Base-by-base conservation (phyloP, 805 yeast species). In the Starmerella roubikii region DNA sequence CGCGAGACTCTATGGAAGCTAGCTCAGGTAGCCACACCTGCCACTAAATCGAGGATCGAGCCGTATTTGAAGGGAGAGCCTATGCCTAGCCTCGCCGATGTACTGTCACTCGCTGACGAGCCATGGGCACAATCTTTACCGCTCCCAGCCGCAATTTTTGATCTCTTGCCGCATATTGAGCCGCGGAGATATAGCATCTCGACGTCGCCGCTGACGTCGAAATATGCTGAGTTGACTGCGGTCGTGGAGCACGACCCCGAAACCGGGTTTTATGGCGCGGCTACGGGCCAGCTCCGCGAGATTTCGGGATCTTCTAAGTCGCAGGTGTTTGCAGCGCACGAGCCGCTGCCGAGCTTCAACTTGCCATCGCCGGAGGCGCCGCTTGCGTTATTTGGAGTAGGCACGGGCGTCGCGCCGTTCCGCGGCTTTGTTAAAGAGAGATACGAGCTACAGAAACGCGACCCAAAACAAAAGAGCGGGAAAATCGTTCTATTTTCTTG, bases 381-480 rank as follows among this genome's bases (percentile, higher is more conserved):
- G 16, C 65, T 82, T 4, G 76, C 82, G 42, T 66, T 80, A 72
- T 67, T 82, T 55, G 93, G 93, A 28, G 88, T 93, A 33, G 94
- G 94, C 49, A 82, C 94, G 1, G 94, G 94, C 59, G 78, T 81
- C 40, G 93, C 93, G 2, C 93, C 94, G 42, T 77, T 80, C 61
- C 72, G 93, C 64, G 94, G 88, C 12, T 82, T 82, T 48, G 56
- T 82, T 21, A 71, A 91, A 61, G 93, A 82, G 53, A 73, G 79
- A 54, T 72, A 68, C n/a, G 56, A 62, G 32, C 66, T 18, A 20
- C 13, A 19, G n/a, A 20, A 27, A 13, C 30, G 11, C 20, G 25
- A 8, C 10, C 7, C 17, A 4, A 13, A 61, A 9, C 28, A 28
- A 1, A 17, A 15, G 2, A 38, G 41, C 2, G 47, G 46, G 11